Evolutionary conservation across 176 grass and related monocot genomes (phyloP).

Genomic region (Musa itinerans): DNA sequence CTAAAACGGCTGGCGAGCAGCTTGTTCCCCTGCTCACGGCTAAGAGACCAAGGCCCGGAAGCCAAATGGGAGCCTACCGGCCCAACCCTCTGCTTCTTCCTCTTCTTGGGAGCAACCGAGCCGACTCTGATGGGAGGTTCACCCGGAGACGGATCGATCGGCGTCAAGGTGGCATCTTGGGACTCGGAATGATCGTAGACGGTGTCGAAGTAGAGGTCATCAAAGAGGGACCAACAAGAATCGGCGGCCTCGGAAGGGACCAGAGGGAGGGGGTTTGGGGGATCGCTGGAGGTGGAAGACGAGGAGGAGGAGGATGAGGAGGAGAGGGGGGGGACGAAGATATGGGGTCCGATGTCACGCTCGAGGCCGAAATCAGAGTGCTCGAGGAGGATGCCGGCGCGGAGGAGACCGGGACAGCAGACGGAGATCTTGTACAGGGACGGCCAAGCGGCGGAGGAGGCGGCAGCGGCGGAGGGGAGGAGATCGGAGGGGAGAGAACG

Average conservation of each 20-base stretch:
- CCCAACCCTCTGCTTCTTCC: conserved; percentile 40
- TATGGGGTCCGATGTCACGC: conserved; percentile 75
- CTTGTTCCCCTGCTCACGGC: conserved; percentile 81
- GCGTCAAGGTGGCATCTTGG: conserved; percentile 2
- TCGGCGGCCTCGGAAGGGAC: background rate
- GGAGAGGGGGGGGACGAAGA: background rate
- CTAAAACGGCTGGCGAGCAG: conserved; percentile 78
- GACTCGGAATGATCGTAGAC: conserved; percentile 62
- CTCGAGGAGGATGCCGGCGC: conserved; percentile 59
- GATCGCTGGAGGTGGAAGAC: background rate
- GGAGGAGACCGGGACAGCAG: conserved; percentile 70
- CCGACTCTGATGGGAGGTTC: background rate
- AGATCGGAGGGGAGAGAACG: conserved; percentile 52
- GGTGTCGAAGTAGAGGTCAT: conserved; percentile 81
- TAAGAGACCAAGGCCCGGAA: conserved; percentile 58
- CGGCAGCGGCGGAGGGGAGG: conserved; percentile 14
- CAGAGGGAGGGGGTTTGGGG: background rate
- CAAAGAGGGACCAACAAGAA: conserved; percentile 64
- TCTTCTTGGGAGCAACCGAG: background rate
- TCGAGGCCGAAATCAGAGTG: conserved; percentile 75
- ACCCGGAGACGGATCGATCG: background rate
- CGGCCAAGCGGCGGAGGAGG: conserved; percentile 20
- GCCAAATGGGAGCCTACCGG: conserved; percentile 63
- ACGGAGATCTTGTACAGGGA: conserved; percentile 76
- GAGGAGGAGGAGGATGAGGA: background rate